Evolutionary conservation across 371 early-diverging fungal genomes (phyloP), one percentile per base, ranked within the genome.

Genomic region (Coemansia sp.): DNA sequence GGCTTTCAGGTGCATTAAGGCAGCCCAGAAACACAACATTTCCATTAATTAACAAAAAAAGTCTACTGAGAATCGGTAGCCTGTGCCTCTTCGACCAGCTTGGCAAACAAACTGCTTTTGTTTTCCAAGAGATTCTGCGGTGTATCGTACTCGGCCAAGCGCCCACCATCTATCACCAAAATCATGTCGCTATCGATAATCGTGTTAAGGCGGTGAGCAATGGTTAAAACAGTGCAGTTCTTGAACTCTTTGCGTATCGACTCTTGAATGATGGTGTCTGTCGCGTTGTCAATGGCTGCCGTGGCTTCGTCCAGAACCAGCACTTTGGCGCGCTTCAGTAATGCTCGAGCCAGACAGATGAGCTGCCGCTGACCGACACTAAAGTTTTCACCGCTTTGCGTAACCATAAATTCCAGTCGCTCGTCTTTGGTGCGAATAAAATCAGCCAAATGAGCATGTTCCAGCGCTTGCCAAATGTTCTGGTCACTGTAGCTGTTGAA

Each of bases 381-480:
- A 67, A 89, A 82, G 76, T 85, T 87, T 48, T 83, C 82, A 14
- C 92, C 92, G 22, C 77, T 72, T 42, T 61, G 63, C 16, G 56
- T 26, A 6, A 73, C 64, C 16, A 14, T 53, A n/a, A 69, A 59
- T 11, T 82, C 82, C 10, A 82, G 72, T 11, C 68, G 67, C 5
- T 64, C 66, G 11, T 59, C 72, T 55, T 69, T 71, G 39, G 59
- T 13, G 40, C 63, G 62, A 14, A 95, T 80, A 54, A 87, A 81
- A 0, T 80, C 83, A 48, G 88, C 86, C 68, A 95, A 71, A 65
- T 87, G 86, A 16, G 92, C 86, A 14, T 81, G 80, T 61, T 92
- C 88, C 45, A 98, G 80, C 0, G 88, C 92, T 14, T 72, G 61
- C 98, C 98, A 97, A 11, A 98, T 71, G n/a, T 86, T 88, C 14